Base-by-base conservation (phyloP, 2,329 filamentous ascomycete genomes). In the Aspergillus oerlinghausenensis region DNA sequence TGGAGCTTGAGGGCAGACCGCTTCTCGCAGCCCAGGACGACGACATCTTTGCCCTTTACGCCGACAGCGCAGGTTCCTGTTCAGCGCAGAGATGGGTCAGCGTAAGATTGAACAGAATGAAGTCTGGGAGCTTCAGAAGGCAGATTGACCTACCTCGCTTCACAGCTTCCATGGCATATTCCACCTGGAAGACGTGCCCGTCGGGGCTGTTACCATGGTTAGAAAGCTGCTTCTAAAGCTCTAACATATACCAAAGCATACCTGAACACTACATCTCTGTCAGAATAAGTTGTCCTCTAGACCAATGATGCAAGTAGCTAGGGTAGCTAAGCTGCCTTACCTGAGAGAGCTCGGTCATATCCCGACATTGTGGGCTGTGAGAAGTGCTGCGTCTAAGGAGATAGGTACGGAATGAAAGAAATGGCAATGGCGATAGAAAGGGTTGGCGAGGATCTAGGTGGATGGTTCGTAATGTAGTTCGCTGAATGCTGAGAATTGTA, bases 151-250 rank as follows among this genome's bases (percentile, higher is more conserved):
- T 80, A 94, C 93, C 94, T 91, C 94, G 82, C 84, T 99, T 99
- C 66, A 99, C 94, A 66, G 94, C 94, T 80, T 99, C 94, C 66
- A 96, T 89, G 55, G 94, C 94, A 84, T 99, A 99, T 84, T 99
- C 94, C 71, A 99, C 94, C 79, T 99, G 94, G 81, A 99, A 99
- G 70, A 99, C 94, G 82, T 99, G 94, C 78, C 94, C 94, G 80
- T 99, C 94, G 71, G 94, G 94, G 85, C 93, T 97, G 72, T 50
- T 25, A 56, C 14, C 50, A 50, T n/a, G 42, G 73, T 88, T 76
- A 86, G 80, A 67, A 63, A 57, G 43, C 47, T 51, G 45, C n/a
- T 60, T 55, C 59, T 63, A 50, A 9, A 67, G 57, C 54, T 52
- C 17, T 4, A 51, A 38, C 40, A 45, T 7, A 14, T 38, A 52